Percentiles rank a stretch among this genome's conserved stretches.
Evolutionary conservation across 1,284 basidiomycete species (phyloP).

Genomic region (Malassezia brasiliensis): DNA sequence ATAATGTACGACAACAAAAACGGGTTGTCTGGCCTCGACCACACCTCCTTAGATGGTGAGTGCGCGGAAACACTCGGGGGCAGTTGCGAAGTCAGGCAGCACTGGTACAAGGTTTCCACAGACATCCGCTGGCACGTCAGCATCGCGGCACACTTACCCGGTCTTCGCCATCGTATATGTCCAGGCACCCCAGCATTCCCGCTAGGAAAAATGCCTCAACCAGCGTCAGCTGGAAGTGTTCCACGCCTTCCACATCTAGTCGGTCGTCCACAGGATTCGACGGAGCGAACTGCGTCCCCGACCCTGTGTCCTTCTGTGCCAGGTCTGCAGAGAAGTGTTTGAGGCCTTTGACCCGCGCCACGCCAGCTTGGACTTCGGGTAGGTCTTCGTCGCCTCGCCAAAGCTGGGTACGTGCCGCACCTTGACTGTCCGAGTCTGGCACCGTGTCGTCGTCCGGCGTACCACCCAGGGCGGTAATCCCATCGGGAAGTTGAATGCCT

Average conservation of each 20-base stretch:
- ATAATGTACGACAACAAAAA: conserved; percentile 81
- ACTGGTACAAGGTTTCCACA: conserved; percentile 22
- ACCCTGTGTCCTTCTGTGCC: conserved; percentile 22
- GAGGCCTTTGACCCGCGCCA: conserved; percentile 34
- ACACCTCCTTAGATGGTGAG: neutral
- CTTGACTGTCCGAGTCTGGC: neutral
- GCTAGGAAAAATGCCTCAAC: conserved; percentile 85
- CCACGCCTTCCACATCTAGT: conserved; percentile 59
- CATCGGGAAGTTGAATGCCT: conserved; percentile 38
- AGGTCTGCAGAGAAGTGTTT: conserved; percentile 36
- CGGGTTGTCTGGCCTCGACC: conserved; percentile 63
- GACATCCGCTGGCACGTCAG: conserved; percentile 6
- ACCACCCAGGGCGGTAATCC: conserved; percentile 41
- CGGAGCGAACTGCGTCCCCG: neutral
- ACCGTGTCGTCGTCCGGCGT: conserved; percentile 33
- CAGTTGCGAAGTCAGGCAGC: conserved; percentile 21
- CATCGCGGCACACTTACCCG: neutral
- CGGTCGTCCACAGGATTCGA: conserved; percentile 17
- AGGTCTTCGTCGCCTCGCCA: conserved; percentile 34
- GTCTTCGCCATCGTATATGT: conserved; percentile 50
- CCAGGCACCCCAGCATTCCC: conserved; percentile 73
- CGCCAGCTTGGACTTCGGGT: conserved; percentile 27
- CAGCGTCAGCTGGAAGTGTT: conserved; percentile 83
- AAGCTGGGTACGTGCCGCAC: conserved; percentile 6
- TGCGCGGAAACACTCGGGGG: conserved; percentile 3